These are phyloP conservation scores for cucumber (Cucumis sativus) DNA, from an alignment of 306 rosid genomes.

Conservation along the genomic window DNA sequence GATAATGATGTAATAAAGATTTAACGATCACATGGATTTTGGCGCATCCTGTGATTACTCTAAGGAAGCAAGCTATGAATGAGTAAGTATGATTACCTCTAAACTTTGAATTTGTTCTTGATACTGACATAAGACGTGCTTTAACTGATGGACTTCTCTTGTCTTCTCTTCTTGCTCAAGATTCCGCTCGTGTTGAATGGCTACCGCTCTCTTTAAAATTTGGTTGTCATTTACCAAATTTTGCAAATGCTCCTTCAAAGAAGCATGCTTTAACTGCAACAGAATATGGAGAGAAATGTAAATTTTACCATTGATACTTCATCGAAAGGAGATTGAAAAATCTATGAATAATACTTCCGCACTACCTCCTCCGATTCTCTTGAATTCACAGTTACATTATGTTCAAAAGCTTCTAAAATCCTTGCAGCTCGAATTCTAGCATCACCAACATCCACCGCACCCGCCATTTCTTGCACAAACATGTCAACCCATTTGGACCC, in stretches of 20 bases:
- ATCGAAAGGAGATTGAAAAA: not conserved
- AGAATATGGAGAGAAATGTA: not conserved
- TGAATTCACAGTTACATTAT: slow-evolving; percentile 9
- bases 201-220: slow-evolving; percentile 28
- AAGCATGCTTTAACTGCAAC: slow-evolving; percentile 17
- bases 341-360: not conserved
- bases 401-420: slow-evolving; percentile 26
- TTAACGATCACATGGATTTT: not conserved
- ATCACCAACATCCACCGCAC: slow-evolving; percentile 17
- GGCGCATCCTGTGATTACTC: not conserved
- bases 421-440: slow-evolving; percentile 24
- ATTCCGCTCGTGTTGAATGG: slow-evolving; percentile 29
- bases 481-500: slow-evolving; percentile 27
- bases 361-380: slow-evolving; percentile 20
- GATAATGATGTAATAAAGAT: not conserved
- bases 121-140: slow-evolving; percentile 20
- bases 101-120: slow-evolving; percentile 25
- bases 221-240: slow-evolving; percentile 29
- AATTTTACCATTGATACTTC: not conserved
- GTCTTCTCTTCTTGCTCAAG: slow-evolving; percentile 28
- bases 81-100: slow-evolving; percentile 13
- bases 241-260: slow-evolving; percentile 23
- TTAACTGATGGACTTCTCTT: slow-evolving; percentile 23
- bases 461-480: slow-evolving; percentile 30
- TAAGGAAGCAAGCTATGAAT: not conserved